Percentiles rank a stretch among this genome's conserved stretches.
phyloP scores from a whole-genome alignment of 352 stramenopile species.

The Pythium grandisporangium region DNA sequence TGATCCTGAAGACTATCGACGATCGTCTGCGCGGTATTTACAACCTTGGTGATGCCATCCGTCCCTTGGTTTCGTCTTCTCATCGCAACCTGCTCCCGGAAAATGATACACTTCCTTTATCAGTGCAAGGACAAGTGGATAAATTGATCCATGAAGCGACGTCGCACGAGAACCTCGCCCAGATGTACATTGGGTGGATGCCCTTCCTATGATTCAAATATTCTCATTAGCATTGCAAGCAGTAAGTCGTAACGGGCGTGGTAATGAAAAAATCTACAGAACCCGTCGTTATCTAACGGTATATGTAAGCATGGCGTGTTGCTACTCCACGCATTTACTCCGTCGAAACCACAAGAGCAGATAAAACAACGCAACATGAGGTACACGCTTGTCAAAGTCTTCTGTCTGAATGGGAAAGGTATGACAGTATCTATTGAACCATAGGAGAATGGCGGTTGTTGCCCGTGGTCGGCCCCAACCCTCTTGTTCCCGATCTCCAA shows the following conservation, averaged over 20 bases:
- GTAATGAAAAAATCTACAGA: background rate
- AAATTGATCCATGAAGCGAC: slow-evolving; percentile 92
- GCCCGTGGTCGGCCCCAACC: background rate
- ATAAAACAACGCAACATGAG: too few relatives aligned
- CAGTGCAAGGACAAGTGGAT: slow-evolving; percentile 90
- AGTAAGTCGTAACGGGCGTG: too few relatives aligned
- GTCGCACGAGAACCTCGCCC: slow-evolving; percentile 85
- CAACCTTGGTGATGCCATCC: slow-evolving; percentile 82
- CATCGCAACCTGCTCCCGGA: slow-evolving; percentile 65
- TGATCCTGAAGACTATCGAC: slow-evolving; percentile 87
- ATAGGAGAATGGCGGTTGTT: background rate
- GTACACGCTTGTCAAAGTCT: too few relatives aligned
- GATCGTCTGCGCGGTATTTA: slow-evolving; percentile 89
- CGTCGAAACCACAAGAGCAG: too few relatives aligned
- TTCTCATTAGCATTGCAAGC: too few relatives aligned
- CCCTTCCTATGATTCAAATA: slow-evolving; percentile 58
- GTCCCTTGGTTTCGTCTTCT: slow-evolving; percentile 46
- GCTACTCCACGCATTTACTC: too few relatives aligned
- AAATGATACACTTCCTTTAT: slow-evolving; percentile 86
- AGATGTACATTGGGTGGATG: slow-evolving; percentile 97
- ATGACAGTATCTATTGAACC: too few relatives aligned
- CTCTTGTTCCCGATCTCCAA: too few relatives aligned
- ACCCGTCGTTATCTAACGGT: too few relatives aligned
- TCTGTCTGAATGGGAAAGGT: too few relatives aligned
- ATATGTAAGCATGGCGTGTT: too few relatives aligned